Base-by-base conservation (phyloP, 148 eudicot genomes). In the Vaccinium vitisidaea region DNA sequence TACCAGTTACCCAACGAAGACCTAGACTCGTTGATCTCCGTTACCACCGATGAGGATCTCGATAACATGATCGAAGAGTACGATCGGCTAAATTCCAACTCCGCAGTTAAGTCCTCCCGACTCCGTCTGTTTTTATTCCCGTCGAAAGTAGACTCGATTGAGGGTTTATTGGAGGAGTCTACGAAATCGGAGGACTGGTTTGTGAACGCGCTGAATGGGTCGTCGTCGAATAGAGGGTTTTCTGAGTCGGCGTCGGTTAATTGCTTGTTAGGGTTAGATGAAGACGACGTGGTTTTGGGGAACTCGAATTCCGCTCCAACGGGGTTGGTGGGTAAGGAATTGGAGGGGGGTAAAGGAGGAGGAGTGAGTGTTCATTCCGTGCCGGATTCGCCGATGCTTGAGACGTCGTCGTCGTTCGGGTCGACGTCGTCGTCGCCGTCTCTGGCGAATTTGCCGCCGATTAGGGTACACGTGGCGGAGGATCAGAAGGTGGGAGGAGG, bases 1-100 rank as follows among this genome's bases (percentile, higher is more conserved):
- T 96, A 96, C 77, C 99, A 94, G 86, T 89, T 96, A 0, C 99
- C 99, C 0, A 86, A 84, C 54, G 99, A 96, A 80, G 99, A 96
- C 83, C 91, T 96, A 8, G 99, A 96, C 56, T 96, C 99, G 0
- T 84, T 96, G 1, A 94, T 96, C 84, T 91, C 95, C 14, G 90
- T 96, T 11, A 87, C 95, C 5, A 90, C 93, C 11, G 98, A 96
- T 8, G 98, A 96, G 75, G 99, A 96, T 81, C 87, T 96, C 12
- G 97, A 96, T 9, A 94, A 94, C 79, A 92, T 94, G 96, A 85
- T 96, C 53, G 96, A 96, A 2, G 99, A 96, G 86, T 94, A 93
- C 83, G 98, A 96, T 67, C 93, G 98, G 10, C 61, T 8, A 13
- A 49, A 70, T 30, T n/a, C 59, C 75, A 13, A 55, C 4, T 12